A percentile compares a stretch with the other conserved stretches of the same genome.
These are phyloP conservation scores for Scopulariopsis brevicaulis DNA, from an alignment of 2,329 filamentous ascomycete species.

Conservation along the genomic window DNA sequence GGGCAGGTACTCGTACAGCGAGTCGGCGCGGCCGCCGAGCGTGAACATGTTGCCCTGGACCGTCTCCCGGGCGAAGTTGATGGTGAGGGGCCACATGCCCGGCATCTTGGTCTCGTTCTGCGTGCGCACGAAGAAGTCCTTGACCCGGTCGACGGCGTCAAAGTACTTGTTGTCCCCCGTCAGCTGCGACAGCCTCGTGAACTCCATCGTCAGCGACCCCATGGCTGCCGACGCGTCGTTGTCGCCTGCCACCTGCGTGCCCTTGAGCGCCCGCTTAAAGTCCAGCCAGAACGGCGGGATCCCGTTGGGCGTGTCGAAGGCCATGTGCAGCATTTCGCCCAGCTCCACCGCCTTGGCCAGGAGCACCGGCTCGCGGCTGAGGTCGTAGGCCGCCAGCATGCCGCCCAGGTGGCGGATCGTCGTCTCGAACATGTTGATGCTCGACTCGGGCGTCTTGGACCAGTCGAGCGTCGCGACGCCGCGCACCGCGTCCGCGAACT, in stretches of 20 bases:
- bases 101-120: slow-evolving; percentile 45
- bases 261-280: slow-evolving; percentile 25
- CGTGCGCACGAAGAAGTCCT: slow-evolving; percentile 37
- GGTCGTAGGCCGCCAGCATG: slow-evolving; percentile 55
- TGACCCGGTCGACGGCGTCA: slow-evolving; percentile 48
- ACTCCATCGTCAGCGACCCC: slow-evolving; percentile 50
- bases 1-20: slow-evolving; percentile 54
- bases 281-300: slow-evolving; percentile 44
- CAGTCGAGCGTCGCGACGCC: slow-evolving; percentile 39
- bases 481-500: slow-evolving; percentile 41
- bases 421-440: slow-evolving; percentile 51
- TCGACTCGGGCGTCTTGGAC: slow-evolving; percentile 25
- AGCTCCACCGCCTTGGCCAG: slow-evolving; percentile 52
- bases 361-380: slow-evolving; percentile 43
- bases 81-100: slow-evolving; percentile 48
- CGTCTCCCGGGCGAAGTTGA: slow-evolving; percentile 39
- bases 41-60: slow-evolving; percentile 6
- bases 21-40: slow-evolving; percentile 42
- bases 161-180: slow-evolving; percentile 49
- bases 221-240: slow-evolving; percentile 24
- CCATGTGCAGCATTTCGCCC: slow-evolving; percentile 51
- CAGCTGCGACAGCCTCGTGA: slow-evolving; percentile 53
- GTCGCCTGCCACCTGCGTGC: slow-evolving; percentile 30
- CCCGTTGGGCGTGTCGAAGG: slow-evolving; percentile 58
- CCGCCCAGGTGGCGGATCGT: slow-evolving; percentile 63